A percentile compares a stretch with the other conserved stretches of the same genome.
Conservation (phyloP, 331 rosid genomes). For the Saraca asoca region DNA sequence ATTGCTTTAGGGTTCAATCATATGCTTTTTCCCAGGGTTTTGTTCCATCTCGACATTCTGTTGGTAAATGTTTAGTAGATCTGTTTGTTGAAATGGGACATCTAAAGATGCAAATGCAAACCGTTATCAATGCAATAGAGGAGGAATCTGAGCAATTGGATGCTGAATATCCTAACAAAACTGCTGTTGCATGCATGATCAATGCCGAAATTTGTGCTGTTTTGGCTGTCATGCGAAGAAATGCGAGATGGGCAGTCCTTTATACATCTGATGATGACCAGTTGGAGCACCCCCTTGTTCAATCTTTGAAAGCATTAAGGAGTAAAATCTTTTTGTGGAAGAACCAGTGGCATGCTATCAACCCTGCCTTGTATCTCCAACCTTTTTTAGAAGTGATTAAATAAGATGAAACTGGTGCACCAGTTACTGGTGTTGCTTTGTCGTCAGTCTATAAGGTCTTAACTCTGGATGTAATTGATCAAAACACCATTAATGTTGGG, state of each 20-base stretch:
- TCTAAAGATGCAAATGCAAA: conserved; percentile 59
- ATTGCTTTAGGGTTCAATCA: conserved; percentile 23
- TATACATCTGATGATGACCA: conserved; percentile 93
- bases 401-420: conserved; percentile 93
- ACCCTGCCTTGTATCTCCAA: conserved; percentile 81
- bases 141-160: conserved; percentile 71
- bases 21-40: conserved; percentile 39
- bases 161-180: conserved; percentile 54
- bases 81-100: conserved; percentile 70
- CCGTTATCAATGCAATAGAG: conserved; percentile 70
- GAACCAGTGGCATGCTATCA: conserved; percentile 77
- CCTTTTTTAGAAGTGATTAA: conserved; percentile 93
- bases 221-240: conserved; percentile 96
- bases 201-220: conserved; percentile 95
- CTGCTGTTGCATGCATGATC: conserved; percentile 86
- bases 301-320: conserved; percentile 76
- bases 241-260: conserved; percentile 92
- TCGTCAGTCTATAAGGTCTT: conserved; percentile 89
- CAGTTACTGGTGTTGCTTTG: conserved; percentile 88
- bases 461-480: conserved; percentile 87
- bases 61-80: conserved; percentile 35
- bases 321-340: conserved; percentile 83
- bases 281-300: conserved; percentile 81
- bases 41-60: conserved; percentile 34
- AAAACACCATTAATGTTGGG: conserved; percentile 70